Evolutionary conservation across 345 rosid genomes (phyloP).

Genomic region (Gossypium raimondii): DNA sequence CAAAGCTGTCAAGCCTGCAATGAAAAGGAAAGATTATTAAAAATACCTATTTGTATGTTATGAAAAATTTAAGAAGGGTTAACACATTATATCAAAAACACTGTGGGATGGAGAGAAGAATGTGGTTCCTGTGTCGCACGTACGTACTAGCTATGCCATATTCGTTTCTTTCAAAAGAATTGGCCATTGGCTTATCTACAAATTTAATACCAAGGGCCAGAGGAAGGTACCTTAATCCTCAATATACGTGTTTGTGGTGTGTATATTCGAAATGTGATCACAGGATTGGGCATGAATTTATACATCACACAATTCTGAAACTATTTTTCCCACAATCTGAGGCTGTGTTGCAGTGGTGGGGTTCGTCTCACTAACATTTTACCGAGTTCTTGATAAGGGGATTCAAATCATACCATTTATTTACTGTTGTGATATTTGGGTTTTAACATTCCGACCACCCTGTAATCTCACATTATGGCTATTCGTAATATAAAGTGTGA

Average conservation of each 20-base stretch:
- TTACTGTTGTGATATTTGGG: not conserved
- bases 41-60: not conserved
- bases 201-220: not conserved
- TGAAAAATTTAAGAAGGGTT: not conserved
- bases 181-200: not conserved
- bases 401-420: not conserved
- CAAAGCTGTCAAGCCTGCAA: conserved; percentile 14
- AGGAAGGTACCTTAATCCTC: not conserved
- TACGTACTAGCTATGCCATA: not conserved
- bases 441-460: accelerated
- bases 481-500: no score
- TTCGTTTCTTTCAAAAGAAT: conserved; percentile 6
- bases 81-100: not conserved
- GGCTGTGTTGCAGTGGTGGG: conserved; percentile 13
- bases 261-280: not conserved
- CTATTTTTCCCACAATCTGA: conserved; percentile 12
- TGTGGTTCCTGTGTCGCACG: not conserved
- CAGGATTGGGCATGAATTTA: not conserved
- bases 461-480: no score
- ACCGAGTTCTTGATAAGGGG: not conserved
- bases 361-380: not conserved
- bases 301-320: not conserved
- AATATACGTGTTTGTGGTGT: conserved; percentile 1
- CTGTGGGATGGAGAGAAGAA: not conserved
- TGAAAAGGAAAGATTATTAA: not conserved